phyloP scores from a whole-genome alignment of 257 asterid genomes.

The Apocynum venetum region DNA sequence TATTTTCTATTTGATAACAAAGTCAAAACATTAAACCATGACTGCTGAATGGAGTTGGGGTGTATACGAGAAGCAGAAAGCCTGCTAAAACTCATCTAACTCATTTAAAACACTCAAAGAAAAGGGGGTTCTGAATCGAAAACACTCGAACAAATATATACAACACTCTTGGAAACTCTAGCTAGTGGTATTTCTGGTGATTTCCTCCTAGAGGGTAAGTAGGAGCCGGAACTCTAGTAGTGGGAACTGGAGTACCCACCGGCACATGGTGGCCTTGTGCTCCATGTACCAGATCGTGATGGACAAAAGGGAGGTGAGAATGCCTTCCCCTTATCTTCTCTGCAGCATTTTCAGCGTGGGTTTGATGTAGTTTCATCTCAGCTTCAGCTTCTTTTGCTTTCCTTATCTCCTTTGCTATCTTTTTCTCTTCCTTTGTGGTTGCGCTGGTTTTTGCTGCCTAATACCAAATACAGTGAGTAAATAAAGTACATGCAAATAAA shows the following conservation, averaged over 20 bases:
- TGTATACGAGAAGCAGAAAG: too few species aligned
- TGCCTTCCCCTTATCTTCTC: conserved; percentile 39
- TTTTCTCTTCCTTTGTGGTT: conserved; percentile 48
- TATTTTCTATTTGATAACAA: too few species aligned
- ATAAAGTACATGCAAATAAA: not conserved
- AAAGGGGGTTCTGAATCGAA: not conserved
- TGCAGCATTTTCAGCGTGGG: conserved; percentile 54
- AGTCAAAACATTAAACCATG: too few species aligned
- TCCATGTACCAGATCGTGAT: not conserved
- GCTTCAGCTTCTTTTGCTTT: conserved; percentile 82
- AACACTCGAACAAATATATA: not conserved
- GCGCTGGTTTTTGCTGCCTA: conserved; percentile 57
- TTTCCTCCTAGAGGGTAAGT: conserved; percentile 36
- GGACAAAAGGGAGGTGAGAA: conserved; percentile 4
- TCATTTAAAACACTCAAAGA: too few species aligned
- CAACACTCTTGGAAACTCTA: too few species aligned
- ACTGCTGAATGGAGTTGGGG: too few species aligned
- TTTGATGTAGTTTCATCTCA: conserved; percentile 59
- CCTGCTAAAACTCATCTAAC: too few species aligned
- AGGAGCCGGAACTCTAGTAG: conserved; percentile 31
- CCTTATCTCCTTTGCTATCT: conserved; percentile 45
- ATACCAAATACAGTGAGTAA: not conserved
- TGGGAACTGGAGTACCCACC: conserved; percentile 18
- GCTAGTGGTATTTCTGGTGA: not conserved
- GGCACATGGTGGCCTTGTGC: conserved; percentile 12